Base-by-base conservation (phyloP, 345 rosid genomes). In the Sisymbrium altissimum region DNA sequence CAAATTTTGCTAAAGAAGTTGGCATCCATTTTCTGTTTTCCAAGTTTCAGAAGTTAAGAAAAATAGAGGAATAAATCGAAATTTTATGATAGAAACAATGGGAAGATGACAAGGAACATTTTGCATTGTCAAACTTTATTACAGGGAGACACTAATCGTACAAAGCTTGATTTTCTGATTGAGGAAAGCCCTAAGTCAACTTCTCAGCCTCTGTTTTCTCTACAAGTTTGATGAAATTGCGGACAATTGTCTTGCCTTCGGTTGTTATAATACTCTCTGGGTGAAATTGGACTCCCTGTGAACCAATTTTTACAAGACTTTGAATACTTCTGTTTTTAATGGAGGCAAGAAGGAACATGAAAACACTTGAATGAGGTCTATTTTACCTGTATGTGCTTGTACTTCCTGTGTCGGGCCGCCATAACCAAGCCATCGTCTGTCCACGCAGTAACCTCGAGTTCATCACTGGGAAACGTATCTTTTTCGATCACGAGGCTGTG, bases 241-340 rank as follows among this genome's bases (percentile, higher is more conserved):
- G 60, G n/a, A 92, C 87, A 19, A 88, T 89, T 3, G 38, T 85
- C 88, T 78, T 92, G 72, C 98, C 97, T 78, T 90, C 91, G 0
- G 73, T 52, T 48, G 95, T 90, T 77, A 96, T 88, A 64, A 96
- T 96, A 87, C 99, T 92, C 62, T 92, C 98, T 0, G 97, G 99
- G 85, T 92, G 98, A 81, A 96, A 92, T 57, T 90, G 98, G 23
- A 92, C 99, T 12, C 99, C 98, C 98, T 96, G 87, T 40, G 27
- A 32, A 29, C 57, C 63, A 38, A 66, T 15, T 2, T 38, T 56
- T 23, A 40, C 33, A 77, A 46, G 33, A 55, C 46, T 35, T n/a
- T 76, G 1, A 50, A 67, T 11, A 76, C 30, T 23, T 52, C 2
- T 33, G 25, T 23, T 23, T 68, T 15, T 1, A 35, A 23, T 32